Percentiles rank a stretch among this genome's conserved stretches.
These are phyloP conservation scores for Candida easanensis DNA, from an alignment of 805 yeast genomes.

Conservation along the genomic window DNA sequence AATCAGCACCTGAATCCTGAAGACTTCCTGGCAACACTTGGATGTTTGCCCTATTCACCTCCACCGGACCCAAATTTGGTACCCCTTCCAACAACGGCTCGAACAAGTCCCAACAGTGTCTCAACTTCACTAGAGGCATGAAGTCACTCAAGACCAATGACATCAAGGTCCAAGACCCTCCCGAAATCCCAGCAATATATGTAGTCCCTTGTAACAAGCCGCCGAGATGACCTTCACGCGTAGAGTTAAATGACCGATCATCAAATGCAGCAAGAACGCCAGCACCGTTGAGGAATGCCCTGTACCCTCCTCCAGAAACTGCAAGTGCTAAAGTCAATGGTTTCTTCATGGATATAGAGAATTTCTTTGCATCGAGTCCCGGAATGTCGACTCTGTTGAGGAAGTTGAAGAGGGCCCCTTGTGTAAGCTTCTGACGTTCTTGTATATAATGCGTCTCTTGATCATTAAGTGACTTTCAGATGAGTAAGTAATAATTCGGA, in stretches of 20 bases:
- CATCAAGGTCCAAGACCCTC: slow-evolving; percentile 74
- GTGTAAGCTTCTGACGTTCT: slow-evolving; percentile 32
- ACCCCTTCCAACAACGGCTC: slow-evolving; percentile 54
- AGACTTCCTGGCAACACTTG: slow-evolving; percentile 25
- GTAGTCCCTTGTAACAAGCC: slow-evolving; percentile 71
- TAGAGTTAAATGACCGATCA: slow-evolving; percentile 57
- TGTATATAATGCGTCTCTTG: slow-evolving; percentile 28
- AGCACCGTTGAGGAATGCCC: slow-evolving; percentile 86
- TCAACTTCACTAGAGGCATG: slow-evolving; percentile 35
- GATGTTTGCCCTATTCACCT: slow-evolving; percentile 28
- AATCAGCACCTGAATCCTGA: slow-evolving; percentile 21
- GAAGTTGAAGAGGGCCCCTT: slow-evolving; percentile 29
- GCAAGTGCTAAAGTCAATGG: slow-evolving; percentile 53
- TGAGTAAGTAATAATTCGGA: neutral
- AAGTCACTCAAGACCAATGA: slow-evolving; percentile 38
- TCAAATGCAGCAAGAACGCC: slow-evolving; percentile 81
- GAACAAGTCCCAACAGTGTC: slow-evolving; percentile 40
- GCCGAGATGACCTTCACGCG: slow-evolving; percentile 56
- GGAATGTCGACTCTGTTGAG: slow-evolving; percentile 34
- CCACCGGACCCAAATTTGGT: slow-evolving; percentile 47
- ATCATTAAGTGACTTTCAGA: slow-evolving; percentile 7
- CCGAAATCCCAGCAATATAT: slow-evolving; percentile 76
- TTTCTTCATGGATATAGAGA: slow-evolving; percentile 19
- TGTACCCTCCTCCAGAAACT: slow-evolving; percentile 85
- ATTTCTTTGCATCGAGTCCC: slow-evolving; percentile 29